These are phyloP conservation scores for Schoenoplectus tabernaemontani DNA, from an alignment of 202 grass and related monocot genomes.

Conservation along the genomic window DNA sequence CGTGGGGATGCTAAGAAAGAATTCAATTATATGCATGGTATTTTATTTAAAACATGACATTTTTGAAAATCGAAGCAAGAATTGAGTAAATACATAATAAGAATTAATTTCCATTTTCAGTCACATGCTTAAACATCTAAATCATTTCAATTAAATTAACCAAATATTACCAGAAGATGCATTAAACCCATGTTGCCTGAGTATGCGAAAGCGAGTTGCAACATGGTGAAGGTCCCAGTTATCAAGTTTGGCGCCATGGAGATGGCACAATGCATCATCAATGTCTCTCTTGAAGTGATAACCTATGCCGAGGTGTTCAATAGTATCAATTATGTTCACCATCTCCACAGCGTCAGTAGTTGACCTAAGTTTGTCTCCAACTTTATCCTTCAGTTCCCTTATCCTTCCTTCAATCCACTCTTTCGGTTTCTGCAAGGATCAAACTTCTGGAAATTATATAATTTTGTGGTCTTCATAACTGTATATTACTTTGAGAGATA, in stretches of 20 bases:
- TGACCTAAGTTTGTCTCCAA: background rate
- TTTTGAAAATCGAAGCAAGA: too few relatives aligned
- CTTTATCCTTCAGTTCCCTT: background rate
- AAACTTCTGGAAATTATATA: background rate
- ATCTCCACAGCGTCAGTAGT: background rate
- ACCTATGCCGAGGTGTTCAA: conserved; percentile 23
- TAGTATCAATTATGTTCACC: conserved; percentile 8
- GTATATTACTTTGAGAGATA: too few relatives aligned
- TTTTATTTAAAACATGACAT: too few relatives aligned
- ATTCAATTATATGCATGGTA: too few relatives aligned
- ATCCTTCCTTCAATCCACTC: background rate
- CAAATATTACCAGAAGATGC: conserved; percentile 25
- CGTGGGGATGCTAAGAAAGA: too few relatives aligned
- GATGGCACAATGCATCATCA: background rate
- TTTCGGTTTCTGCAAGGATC: background rate
- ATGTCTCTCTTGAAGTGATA: conserved; percentile 27
- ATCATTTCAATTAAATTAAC: background rate
- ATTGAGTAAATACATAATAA: too few relatives aligned
- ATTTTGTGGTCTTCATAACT: background rate
- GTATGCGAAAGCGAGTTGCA: conserved; percentile 32
- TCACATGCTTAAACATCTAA: background rate
- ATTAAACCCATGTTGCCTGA: conserved; percentile 32
- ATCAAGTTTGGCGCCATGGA: background rate
- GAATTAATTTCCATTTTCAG: background rate
- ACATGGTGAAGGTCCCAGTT: conserved; percentile 24